Base-by-base conservation (phyloP, 139 green algal genomes). In the Chlamydomonas applanata region DNA sequence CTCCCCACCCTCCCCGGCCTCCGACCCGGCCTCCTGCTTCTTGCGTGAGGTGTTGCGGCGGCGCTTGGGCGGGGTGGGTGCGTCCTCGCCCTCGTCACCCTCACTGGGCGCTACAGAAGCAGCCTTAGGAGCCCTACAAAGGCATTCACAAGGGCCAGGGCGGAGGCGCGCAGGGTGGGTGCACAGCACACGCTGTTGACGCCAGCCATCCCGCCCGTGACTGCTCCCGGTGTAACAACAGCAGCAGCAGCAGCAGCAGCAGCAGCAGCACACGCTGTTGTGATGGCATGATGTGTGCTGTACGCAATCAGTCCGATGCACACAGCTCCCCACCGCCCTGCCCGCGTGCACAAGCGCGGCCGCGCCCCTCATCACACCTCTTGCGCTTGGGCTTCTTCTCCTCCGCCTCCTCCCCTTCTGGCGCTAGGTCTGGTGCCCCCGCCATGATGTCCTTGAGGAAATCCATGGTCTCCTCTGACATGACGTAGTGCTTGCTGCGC, bases 381-480 rank as follows among this genome's bases (percentile, higher is more conserved):
- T 79, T 70, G n/a, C 81, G 77, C 68, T 86, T 86, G 32, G 77
- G 57, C 60, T 88, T 83, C 22, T 75, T 73, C 22, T 59, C 70
- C 14, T 79, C 71, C 2, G 69, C 64, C 40, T 49, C 40, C 40
- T n/a, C 62, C 0, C 80, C 82, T 19, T 85, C 53, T 16, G 72
- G 27, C 11, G 82, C 56, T 32, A 97, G 82, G 74, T 95, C 92
- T 24, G 91, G 84, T 0, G 89, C 91, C 0, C 69, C 60, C 0
- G 84, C 82, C 40, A 97, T 88, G 0, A 86, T 81, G 16, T 94
- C 89, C 59, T 90, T 86, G 29, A 94, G 57, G 72, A 95, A 96
- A 77, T 97, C 92, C 72, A 96, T 78, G 14, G 79, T 83, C 29
- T 80, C 67, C 27, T 94, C 82, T 0, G 64, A 77, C 3, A 57